These are phyloP conservation scores for Silybum marianum DNA, from an alignment of 129 eudicot genomes.

Conservation along the genomic window DNA sequence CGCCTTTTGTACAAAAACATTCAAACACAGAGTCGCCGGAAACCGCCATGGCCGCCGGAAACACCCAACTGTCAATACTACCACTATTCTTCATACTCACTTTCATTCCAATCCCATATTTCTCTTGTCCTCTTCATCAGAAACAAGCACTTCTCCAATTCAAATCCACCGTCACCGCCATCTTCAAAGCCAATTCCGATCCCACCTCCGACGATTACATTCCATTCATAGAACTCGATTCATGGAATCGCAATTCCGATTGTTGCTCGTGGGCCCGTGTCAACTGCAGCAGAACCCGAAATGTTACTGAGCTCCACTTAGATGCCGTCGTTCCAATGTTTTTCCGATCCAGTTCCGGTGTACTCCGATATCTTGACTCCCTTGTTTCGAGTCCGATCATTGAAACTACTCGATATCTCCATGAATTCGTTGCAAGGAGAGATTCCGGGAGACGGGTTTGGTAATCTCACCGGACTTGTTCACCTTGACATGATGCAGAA, in stretches of 20 bases:
- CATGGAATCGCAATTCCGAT: slow-evolving; percentile 49
- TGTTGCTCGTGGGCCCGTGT: slow-evolving; percentile 62
- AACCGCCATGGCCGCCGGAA: slow-evolving; percentile 10
- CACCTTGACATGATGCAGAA: slow-evolving; percentile 56
- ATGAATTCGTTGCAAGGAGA: slow-evolving; percentile 40
- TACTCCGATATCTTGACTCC: slow-evolving; percentile 41
- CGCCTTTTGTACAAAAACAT: background rate
- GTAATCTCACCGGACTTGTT: slow-evolving; percentile 48
- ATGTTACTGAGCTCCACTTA: slow-evolving; percentile 38
- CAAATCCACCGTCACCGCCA: slow-evolving; percentile 40
- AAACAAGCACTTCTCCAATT: slow-evolving; percentile 35
- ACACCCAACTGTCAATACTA: background rate
- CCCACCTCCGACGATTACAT: slow-evolving; percentile 37
- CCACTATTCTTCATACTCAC: slow-evolving; percentile 28
- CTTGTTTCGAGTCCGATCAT: slow-evolving; percentile 35
- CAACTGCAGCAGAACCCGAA: slow-evolving; percentile 22
- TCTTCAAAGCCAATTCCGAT: slow-evolving; percentile 36
- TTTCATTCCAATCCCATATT: slow-evolving; percentile 26
- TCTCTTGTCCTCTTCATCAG: slow-evolving; percentile 28
- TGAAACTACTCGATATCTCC: slow-evolving; percentile 48
- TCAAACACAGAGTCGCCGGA: slow-evolving; percentile 1
- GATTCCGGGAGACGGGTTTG: slow-evolving; percentile 42
- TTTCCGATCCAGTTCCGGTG: background rate
- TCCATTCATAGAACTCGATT: slow-evolving; percentile 26
- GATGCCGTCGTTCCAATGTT: slow-evolving; percentile 24